A percentile compares a stretch with the other conserved stretches of the same genome.
These are phyloP conservation scores for Abelmoschus esculentus DNA, from an alignment of 345 rosid species.

Conservation along the genomic window DNA sequence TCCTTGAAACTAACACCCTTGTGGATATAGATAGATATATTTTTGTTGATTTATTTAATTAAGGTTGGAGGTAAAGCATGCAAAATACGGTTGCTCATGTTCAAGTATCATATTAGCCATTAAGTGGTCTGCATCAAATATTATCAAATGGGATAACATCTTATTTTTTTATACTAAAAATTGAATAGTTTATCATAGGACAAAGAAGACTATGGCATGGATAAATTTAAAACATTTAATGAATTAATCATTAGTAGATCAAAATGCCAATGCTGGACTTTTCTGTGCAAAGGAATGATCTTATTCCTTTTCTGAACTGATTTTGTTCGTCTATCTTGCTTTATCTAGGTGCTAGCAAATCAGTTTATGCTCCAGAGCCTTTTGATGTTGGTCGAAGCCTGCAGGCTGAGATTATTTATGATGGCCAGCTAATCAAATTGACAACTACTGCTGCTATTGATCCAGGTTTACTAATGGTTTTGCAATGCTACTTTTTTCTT, in stretches of 20 bases:
- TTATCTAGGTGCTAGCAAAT: background rate
- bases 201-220: background rate
- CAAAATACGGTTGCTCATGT: background rate
- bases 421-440: background rate
- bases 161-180: no score
- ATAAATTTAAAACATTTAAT: no score
- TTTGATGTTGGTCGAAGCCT: background rate
- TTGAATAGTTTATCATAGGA: background rate
- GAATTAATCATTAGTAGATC: background rate
- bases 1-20: background rate
- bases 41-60: background rate
- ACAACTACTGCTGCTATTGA: background rate
- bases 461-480: background rate
- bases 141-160: background rate
- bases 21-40: background rate
- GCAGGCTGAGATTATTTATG: background rate
- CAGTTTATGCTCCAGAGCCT: background rate
- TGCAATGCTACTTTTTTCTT: background rate
- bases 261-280: background rate
- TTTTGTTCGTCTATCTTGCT: background rate
- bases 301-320: background rate
- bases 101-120: background rate
- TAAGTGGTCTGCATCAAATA: background rate
- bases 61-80: background rate
- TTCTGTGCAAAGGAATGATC: background rate